Evolutionary conservation across 2,329 filamentous ascomycete species (phyloP).

Genomic region (Monilinia polystroma): DNA sequence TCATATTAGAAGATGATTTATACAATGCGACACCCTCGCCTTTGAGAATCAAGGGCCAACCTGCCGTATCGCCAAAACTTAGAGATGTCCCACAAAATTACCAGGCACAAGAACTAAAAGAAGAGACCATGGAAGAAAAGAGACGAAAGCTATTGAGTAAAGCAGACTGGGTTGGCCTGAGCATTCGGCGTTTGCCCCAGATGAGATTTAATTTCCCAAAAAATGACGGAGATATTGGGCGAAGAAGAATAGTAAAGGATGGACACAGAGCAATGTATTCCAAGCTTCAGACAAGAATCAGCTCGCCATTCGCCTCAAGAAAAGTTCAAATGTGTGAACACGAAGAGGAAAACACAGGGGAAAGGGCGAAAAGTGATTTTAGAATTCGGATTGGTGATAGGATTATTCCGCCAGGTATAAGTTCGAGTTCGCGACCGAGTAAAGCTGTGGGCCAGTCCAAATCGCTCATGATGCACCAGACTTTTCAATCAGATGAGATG

Average conservation of each 20-base stretch:
- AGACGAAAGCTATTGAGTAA: conserved; percentile 35
- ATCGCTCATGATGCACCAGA: conserved; percentile 15
- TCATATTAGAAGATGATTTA: conserved; percentile 29
- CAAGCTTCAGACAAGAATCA: conserved; percentile 24
- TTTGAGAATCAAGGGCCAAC: conserved; percentile 24
- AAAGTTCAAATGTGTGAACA: conserved; percentile 2
- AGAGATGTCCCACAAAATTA: conserved; percentile 1
- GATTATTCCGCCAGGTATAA: conserved; percentile 32
- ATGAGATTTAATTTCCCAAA: conserved; percentile 30
- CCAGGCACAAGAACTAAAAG: conserved; percentile 19
- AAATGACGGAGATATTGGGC: conserved; percentile 34
- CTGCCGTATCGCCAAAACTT: conserved; percentile 13
- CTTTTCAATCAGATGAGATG: conserved; percentile 37
- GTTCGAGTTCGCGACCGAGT: conserved; percentile 32
- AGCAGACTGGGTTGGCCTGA: conserved; percentile 39
- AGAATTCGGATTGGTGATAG: conserved; percentile 37
- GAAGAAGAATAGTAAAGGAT: conserved; percentile 32
- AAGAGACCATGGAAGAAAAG: conserved; percentile 32
- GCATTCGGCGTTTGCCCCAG: conserved; percentile 31
- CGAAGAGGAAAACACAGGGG: background rate
- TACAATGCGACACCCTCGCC: conserved; percentile 34
- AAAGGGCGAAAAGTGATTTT: conserved; percentile 29
- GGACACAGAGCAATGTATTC: conserved; percentile 33
- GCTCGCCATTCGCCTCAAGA: conserved; percentile 29
- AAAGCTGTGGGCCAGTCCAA: conserved; percentile 15